phyloP scores from a whole-genome alignment of 1,139 yeast species.

The Debaryomyces singareniensis region DNA sequence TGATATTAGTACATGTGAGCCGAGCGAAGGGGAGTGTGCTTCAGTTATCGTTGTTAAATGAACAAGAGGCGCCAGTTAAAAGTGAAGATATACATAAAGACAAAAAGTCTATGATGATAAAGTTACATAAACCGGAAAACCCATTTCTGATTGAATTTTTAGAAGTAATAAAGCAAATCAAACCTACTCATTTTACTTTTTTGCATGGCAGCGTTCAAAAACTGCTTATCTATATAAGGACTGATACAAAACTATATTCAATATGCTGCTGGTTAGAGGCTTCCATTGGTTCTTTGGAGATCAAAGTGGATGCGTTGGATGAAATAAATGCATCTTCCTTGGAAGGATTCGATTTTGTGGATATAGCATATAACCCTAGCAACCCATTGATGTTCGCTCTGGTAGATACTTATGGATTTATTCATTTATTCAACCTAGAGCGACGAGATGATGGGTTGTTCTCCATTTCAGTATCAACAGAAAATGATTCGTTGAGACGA shows the following conservation, averaged over 20 bases:
- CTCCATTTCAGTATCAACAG: no score
- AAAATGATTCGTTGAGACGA: slow-evolving; percentile 5
- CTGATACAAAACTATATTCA: slow-evolving; percentile 19
- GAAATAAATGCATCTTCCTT: slow-evolving; percentile 16
- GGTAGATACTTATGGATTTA: slow-evolving; percentile 49
- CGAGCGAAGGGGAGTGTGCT: slow-evolving; percentile 26
- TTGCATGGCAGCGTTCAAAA: slow-evolving; percentile 9
- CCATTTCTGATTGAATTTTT: slow-evolving; percentile 20
- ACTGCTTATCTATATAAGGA: slow-evolving; percentile 20
- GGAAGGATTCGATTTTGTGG: slow-evolving; percentile 34
- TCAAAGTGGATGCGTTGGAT: slow-evolving; percentile 16
- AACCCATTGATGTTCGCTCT: slow-evolving; percentile 31
- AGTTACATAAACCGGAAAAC: slow-evolving; percentile 7
- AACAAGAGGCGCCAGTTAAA: slow-evolving; percentile 6
- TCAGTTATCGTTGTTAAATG: slow-evolving; percentile 16
- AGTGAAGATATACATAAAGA: slow-evolving; percentile 1
- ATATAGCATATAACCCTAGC: slow-evolving; percentile 38
- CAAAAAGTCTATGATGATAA: slow-evolving; percentile 1
- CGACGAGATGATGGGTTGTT: no score
- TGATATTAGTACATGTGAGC: slow-evolving; percentile 25
- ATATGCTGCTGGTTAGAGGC: slow-evolving; percentile 5
- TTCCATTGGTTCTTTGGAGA: slow-evolving; percentile 6
- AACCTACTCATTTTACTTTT: slow-evolving; percentile 15
- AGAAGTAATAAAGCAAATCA: slow-evolving; percentile 37
- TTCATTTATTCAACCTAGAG: no score